These are phyloP conservation scores for Candida freyschussii DNA, from an alignment of 1,139 yeast species.

Conservation along the genomic window DNA sequence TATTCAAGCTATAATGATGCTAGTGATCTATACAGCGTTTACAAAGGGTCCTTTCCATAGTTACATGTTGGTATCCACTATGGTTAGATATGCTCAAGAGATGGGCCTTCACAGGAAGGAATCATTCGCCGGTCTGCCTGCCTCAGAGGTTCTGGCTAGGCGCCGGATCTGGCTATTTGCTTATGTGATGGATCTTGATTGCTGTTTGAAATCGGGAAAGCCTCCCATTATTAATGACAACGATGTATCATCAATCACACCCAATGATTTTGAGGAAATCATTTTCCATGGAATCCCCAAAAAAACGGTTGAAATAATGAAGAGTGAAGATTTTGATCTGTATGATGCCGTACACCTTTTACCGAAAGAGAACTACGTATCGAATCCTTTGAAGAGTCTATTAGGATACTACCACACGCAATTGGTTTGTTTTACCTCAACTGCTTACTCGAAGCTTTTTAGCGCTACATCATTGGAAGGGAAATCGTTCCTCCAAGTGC, in stretches of 20 bases:
- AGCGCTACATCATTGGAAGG: conserved; percentile 28
- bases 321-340: conserved; percentile 4
- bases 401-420: conserved; percentile 9
- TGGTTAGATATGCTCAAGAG: conserved; percentile 57
- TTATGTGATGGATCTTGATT: conserved; percentile 49
- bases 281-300: conserved; percentile 4
- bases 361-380: conserved; percentile 1
- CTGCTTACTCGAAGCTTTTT: conserved; percentile 26
- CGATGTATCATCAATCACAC: conserved; percentile 40
- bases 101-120: conserved; percentile 64
- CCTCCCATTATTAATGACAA: conserved; percentile 50
- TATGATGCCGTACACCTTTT: not conserved
- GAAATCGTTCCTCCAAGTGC: conserved; percentile 26
- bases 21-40: conserved; percentile 43
- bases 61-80: conserved; percentile 44
- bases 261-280: conserved; percentile 8
- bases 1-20: conserved; percentile 44
- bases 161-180: conserved; percentile 53
- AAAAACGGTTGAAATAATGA: conserved; percentile 1
- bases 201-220: conserved; percentile 52
- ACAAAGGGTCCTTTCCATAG: conserved; percentile 40
- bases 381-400: conserved; percentile 9
- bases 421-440: conserved; percentile 12
- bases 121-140: conserved; percentile 35
- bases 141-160: conserved; percentile 36